Conservation (phyloP, 1,284 basidiomycete species). For the Puccinia horiana region DNA sequence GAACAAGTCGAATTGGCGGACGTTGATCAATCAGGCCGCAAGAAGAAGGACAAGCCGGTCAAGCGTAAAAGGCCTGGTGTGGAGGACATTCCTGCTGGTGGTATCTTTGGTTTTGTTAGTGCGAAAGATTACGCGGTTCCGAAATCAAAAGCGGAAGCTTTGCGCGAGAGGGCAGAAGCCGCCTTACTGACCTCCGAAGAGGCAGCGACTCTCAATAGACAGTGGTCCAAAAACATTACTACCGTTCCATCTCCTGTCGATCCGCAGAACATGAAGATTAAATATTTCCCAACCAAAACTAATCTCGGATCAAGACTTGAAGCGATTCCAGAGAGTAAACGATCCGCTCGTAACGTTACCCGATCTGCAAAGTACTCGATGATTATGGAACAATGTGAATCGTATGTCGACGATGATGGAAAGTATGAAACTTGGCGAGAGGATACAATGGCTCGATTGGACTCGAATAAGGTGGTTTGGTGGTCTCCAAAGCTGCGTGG, state of each 20-base stretch:
- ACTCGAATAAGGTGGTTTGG: slow-evolving; percentile 14
- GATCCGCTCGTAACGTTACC: neutral
- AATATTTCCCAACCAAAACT: slow-evolving; percentile 13
- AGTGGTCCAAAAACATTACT: slow-evolving; percentile 7
- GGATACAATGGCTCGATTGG: neutral
- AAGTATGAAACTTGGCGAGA: slow-evolving; percentile 27
- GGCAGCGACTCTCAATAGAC: neutral
- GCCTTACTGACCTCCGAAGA: slow-evolving; percentile 26
- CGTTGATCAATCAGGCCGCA: neutral
- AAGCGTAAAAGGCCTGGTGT: slow-evolving; percentile 36
- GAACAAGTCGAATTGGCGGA: slow-evolving; percentile 52
- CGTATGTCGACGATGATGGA: slow-evolving; percentile 6
- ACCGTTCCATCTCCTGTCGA: slow-evolving; percentile 4
- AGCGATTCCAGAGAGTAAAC: neutral
- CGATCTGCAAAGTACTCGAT: neutral
- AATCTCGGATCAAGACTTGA: slow-evolving; percentile 8
- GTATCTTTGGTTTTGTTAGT: slow-evolving; percentile 41
- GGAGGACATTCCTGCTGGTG: slow-evolving; percentile 55
- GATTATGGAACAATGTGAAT: neutral
- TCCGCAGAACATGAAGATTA: neutral
- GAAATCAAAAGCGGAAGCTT: slow-evolving; percentile 2
- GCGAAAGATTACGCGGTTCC: slow-evolving; percentile 31
- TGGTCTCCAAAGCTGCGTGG: slow-evolving; percentile 19
- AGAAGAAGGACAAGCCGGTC: slow-evolving; percentile 23
- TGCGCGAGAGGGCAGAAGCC: slow-evolving; percentile 12